A percentile compares a stretch with the other conserved stretches of the same genome.
These are phyloP conservation scores for Taphrina populina DNA, from an alignment of 1,139 yeast species.

Conservation along the genomic window DNA sequence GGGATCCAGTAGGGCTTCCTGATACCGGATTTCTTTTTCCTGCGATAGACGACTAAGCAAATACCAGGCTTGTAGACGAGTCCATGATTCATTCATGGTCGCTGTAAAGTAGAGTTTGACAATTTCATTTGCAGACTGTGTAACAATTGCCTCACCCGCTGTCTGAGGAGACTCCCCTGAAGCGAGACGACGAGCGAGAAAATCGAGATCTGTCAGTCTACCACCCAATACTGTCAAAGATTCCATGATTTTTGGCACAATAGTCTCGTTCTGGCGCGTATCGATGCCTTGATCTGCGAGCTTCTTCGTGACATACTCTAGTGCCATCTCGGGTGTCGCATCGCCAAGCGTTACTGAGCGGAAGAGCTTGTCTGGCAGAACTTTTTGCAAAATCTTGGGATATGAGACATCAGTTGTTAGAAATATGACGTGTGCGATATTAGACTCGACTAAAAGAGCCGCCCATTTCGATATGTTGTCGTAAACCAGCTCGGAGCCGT, in stretches of 20 bases:
- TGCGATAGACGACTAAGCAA: conserved; percentile 58
- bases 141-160: conserved; percentile 76
- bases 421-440: conserved; percentile 84
- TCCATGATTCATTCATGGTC: conserved; percentile 53
- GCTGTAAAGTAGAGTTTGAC: conserved; percentile 68
- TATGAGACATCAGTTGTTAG: conserved; percentile 83
- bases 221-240: conserved; percentile 74
- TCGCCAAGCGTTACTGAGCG: conserved; percentile 73
- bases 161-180: conserved; percentile 79
- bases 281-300: conserved; percentile 42
- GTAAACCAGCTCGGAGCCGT: conserved; percentile 62
- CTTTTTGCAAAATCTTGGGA: conserved; percentile 60
- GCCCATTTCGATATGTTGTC: conserved; percentile 87
- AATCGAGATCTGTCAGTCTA: conserved; percentile 87
- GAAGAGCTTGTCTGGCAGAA: conserved; percentile 81
- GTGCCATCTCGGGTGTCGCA: conserved; percentile 72
- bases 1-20: conserved; percentile 59
- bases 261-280: conserved; percentile 31
- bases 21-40: conserved; percentile 50
- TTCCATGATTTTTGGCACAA: conserved; percentile 37
- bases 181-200: conserved; percentile 79
- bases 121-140: conserved; percentile 82
- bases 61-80: conserved; percentile 84
- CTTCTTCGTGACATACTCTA: conserved; percentile 66
- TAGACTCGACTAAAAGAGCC: conserved; percentile 67